phyloP scores from a whole-genome alignment of 306 rosid species.

The Lagenaria siceraria region DNA sequence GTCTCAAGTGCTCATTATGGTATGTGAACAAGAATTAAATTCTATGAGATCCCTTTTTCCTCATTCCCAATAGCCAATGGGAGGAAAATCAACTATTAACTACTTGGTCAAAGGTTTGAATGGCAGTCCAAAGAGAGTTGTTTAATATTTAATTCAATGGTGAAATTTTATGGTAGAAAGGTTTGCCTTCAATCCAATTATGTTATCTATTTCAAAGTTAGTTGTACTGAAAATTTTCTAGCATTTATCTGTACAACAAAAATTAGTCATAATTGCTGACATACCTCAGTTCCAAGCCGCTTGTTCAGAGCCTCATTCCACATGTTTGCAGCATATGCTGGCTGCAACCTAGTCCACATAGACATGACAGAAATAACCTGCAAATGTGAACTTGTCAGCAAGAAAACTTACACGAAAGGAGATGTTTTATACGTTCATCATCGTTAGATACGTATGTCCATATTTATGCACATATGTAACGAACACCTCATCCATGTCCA shows the following conservation, averaged over 20 bases:
- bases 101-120: background rate
- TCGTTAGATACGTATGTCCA: background rate
- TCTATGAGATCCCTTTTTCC: background rate
- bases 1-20: background rate
- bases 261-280: background rate
- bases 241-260: background rate
- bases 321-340: constrained; percentile 96
- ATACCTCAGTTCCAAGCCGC: constrained; percentile 89
- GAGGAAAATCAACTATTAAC: background rate
- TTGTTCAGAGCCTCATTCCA: constrained; percentile 98
- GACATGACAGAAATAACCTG: constrained; percentile 99
- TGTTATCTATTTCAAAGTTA: background rate
- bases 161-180: background rate
- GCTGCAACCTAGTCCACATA: constrained; percentile 97
- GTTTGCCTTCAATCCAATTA: background rate
- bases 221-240: background rate
- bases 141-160: background rate
- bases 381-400: constrained; percentile 12
- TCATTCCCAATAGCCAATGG: background rate
- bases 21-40: background rate
- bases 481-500: background rate
- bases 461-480: background rate
- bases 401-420: constrained; percentile 3
- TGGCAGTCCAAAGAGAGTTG: background rate
- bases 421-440: background rate